phyloP scores from a whole-genome alignment of 1,284 basidiomycete species.

The Paramarasmius palmivorus region DNA sequence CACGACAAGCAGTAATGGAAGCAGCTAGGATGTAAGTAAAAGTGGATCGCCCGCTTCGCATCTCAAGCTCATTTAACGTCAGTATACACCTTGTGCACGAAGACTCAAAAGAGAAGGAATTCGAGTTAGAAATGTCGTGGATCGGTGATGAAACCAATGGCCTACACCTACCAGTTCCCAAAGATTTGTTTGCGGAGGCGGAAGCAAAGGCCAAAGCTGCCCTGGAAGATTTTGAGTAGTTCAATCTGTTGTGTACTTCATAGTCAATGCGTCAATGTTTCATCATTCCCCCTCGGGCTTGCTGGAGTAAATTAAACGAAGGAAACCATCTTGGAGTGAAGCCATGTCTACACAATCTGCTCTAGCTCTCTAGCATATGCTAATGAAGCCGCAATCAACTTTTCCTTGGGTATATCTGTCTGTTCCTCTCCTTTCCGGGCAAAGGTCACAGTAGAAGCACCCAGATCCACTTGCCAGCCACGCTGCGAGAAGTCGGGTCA shows the following conservation, averaged over 20 bases:
- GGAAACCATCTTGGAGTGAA: no score
- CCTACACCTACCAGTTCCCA: conserved; percentile 82
- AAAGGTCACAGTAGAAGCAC: conserved; percentile 60
- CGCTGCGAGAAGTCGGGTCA: conserved; percentile 45
- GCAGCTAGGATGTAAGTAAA: conserved; percentile 89
- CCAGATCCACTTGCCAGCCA: conserved; percentile 72
- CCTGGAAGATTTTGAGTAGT: conserved; percentile 85
- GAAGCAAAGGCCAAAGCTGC: conserved; percentile 89
- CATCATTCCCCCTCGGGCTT: no score
- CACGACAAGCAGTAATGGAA: conserved; percentile 86
- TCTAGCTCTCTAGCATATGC: conserved; percentile 84
- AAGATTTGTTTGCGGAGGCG: conserved; percentile 83
- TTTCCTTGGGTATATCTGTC: conserved; percentile 80
- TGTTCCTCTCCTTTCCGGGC: conserved; percentile 74
- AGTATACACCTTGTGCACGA: conserved; percentile 99
- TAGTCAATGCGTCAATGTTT: conserved; percentile 2
- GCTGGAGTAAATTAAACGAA: no score
- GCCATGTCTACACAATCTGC: conserved; percentile 86
- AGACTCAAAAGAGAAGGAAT: conserved; percentile 96
- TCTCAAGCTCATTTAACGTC: conserved; percentile 10
- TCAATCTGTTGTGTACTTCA: not conserved
- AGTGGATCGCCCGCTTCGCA: conserved; percentile 3
- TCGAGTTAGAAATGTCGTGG: conserved; percentile 99
- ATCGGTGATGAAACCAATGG: conserved; percentile 85
- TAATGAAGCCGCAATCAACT: conserved; percentile 74